Evolutionary conservation across 2,329 filamentous ascomycete species (phyloP), one percentile per base, ranked within the genome.

Genomic region (Colletotrichum lupini): DNA sequence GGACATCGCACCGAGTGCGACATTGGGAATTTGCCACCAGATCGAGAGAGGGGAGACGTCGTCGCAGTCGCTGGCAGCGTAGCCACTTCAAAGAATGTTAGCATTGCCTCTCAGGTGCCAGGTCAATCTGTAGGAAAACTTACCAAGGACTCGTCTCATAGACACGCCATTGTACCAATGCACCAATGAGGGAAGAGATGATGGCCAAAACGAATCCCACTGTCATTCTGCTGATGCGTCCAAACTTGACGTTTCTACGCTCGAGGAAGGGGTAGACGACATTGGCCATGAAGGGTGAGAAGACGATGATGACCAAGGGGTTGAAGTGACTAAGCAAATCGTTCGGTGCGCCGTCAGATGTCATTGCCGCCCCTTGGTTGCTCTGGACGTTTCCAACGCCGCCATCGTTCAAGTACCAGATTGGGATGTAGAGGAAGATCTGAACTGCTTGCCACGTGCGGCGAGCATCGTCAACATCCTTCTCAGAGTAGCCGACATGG

Each of bases 401-500:
- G 16, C 83, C 83, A 64, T 85, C 81, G 75, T 84, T 85, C 74
- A 84, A 76, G 69, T 77, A 78, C 76, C 82, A 84, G 5, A 85
- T 77, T 5, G 84, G 83, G 37, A 84, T 80, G 75, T 84, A 85
- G 30, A 83, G 77, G 77, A 84, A 82, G 78, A 86, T 81, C 69
- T 82, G 78, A n/a, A 81, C 82, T 6, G 84, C 84, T 30, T 81
- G 76, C 77, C 82, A 82, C 0, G 83, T 85, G 78, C 91, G 89
- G 67, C 85, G 85, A 16, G 92, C 88, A 76, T 93, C 91, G 77
- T 90, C 89, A 63, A 94, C 91, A 85, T 91, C 92, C 46, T 87
- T 88, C 76, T 93, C 91, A 56, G 90, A 89, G 75, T 92, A 93
- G 19, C 73, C 63, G 84, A 92, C 92, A 81, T 83, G 86, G 0